A percentile compares a stretch with the other conserved stretches of the same genome.
Conservation (phyloP, 768 basidiomycete species). For the Collybiopsis luxurians region DNA sequence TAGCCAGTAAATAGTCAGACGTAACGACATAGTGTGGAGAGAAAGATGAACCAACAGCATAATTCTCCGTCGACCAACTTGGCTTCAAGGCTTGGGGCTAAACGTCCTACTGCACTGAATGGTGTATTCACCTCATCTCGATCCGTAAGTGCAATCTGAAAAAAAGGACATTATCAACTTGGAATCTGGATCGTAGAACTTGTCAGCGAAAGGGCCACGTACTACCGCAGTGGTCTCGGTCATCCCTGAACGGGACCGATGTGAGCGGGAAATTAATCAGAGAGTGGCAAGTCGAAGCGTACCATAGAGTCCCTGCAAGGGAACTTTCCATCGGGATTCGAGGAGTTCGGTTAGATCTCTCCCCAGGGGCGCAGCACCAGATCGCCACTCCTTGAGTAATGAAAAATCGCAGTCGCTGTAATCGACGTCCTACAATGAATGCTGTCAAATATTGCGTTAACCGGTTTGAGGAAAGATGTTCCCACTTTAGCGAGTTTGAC, state of each 20-base stretch:
- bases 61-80: background rate
- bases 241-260: background rate
- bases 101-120: background rate
- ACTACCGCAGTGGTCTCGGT: background rate
- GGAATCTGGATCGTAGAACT: background rate
- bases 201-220: background rate
- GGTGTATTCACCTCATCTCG: background rate
- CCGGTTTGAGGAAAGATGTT: background rate
- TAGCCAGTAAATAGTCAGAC: too few relatives aligned
- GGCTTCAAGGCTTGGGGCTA: background rate
- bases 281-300: background rate
- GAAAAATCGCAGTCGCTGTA: too few relatives aligned
- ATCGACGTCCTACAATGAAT: background rate
- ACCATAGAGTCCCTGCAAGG: slow-evolving; percentile 4
- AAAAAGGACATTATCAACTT: background rate
- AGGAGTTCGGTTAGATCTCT: background rate
- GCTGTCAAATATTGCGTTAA: background rate
- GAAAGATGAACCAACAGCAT: background rate
- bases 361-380: slow-evolving; percentile 3
- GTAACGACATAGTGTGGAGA: too few relatives aligned
- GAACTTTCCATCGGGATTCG: background rate
- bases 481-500: background rate
- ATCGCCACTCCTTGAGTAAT: slow-evolving; percentile 1
- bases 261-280: background rate
- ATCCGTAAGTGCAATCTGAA: background rate